Evolutionary conservation across 2,329 filamentous ascomycete genomes (phyloP).

Genomic region (Sarocladiaceae sp.): DNA sequence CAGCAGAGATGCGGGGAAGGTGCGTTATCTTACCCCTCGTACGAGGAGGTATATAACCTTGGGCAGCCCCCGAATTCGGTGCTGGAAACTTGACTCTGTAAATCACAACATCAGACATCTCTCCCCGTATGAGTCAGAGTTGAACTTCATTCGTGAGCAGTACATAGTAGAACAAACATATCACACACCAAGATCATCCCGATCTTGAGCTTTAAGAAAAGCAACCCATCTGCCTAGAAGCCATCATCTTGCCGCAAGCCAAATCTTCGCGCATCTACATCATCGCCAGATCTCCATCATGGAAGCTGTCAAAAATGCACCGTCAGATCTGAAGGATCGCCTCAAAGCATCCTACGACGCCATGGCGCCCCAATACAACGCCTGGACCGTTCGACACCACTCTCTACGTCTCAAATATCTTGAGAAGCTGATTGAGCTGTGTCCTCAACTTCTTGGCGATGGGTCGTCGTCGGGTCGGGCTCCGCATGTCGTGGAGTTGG

Average conservation of each 20-base stretch:
- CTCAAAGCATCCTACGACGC: slow-evolving; percentile 34
- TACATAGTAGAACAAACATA: not conserved
- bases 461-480: slow-evolving; percentile 8
- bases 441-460: slow-evolving; percentile 14
- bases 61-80: not conserved
- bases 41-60: not conserved
- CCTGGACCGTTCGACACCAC: slow-evolving; percentile 30
- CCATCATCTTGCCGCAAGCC: not conserved
- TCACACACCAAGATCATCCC: not conserved
- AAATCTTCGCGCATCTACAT: not conserved
- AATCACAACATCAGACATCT: not conserved
- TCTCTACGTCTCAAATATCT: slow-evolving; percentile 29
- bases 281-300: not conserved
- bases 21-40: not conserved
- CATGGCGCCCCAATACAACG: slow-evolving; percentile 34
- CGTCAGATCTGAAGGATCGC: slow-evolving; percentile 31
- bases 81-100: not conserved
- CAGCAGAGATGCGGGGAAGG: not conserved
- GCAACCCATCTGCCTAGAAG: not conserved
- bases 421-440: slow-evolving; percentile 25
- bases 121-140: not conserved
- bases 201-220: slow-evolving; percentile 4
- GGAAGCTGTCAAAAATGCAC: slow-evolving; percentile 8
- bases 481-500: slow-evolving; percentile 33
- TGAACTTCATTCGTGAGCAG: not conserved